These are phyloP conservation scores for Tetrapisispora nanseiensis DNA, from an alignment of 805 yeast species.

Conservation along the genomic window DNA sequence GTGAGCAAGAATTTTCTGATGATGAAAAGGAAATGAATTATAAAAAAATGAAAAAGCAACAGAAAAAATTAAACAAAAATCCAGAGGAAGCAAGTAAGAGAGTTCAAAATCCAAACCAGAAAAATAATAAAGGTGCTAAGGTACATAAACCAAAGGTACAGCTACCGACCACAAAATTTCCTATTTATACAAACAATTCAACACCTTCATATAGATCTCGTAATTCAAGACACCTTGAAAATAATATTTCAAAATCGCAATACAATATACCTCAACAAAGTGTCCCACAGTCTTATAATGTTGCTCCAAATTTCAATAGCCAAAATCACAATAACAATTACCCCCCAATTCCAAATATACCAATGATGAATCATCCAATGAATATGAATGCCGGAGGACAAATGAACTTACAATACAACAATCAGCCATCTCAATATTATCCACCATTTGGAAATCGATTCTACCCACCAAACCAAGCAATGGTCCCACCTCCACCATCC, in stretches of 20 bases:
- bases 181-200: slow-evolving; percentile 2
- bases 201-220: background rate
- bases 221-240: background rate
- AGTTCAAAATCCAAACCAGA: slow-evolving; percentile 6
- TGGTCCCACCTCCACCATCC: slow-evolving; percentile 4
- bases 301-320: no score
- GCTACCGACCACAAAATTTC: slow-evolving; percentile 9
- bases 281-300: background rate
- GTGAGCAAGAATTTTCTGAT: slow-evolving; percentile 91
- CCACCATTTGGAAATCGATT: background rate
- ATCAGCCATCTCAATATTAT: background rate
- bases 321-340: background rate
- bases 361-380: background rate
- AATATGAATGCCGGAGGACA: background rate
- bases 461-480: background rate
- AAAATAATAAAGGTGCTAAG: slow-evolving; percentile 2
- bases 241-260: background rate
- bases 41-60: slow-evolving; percentile 54
- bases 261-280: background rate
- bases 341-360: background rate
- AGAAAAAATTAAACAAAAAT: slow-evolving; percentile 37
- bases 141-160: background rate
- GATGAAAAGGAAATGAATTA: slow-evolving; percentile 78
- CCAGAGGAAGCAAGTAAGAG: slow-evolving; percentile 14
- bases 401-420: background rate